A percentile compares a stretch with the other conserved stretches of the same genome.
Conservation (phyloP, 2,329 filamentous ascomycete genomes). For the Nothopassalora personata region DNA sequence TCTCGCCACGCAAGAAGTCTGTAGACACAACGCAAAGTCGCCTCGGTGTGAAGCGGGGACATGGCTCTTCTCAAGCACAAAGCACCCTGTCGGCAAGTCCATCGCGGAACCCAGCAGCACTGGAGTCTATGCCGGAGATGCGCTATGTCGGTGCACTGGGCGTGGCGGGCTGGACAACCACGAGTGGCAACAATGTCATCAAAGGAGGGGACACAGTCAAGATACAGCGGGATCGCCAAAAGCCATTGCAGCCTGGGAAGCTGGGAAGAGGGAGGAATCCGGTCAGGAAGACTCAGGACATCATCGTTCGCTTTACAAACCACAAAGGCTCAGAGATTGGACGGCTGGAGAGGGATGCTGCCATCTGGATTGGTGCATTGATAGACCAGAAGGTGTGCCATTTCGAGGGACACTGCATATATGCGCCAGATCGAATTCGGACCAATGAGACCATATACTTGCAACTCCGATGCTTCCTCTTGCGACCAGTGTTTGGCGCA, state of each 20-base stretch:
- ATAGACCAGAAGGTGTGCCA: slow-evolving; percentile 84
- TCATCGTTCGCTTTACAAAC: slow-evolving; percentile 88
- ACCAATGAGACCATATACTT: slow-evolving; percentile 94
- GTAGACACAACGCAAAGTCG: slow-evolving; percentile 9
- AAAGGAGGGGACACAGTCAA: slow-evolving; percentile 76
- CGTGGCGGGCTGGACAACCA: slow-evolving; percentile 84
- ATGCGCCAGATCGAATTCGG: slow-evolving; percentile 73
- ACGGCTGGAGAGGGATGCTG: slow-evolving; percentile 76
- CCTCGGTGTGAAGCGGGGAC: slow-evolving; percentile 7
- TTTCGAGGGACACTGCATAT: slow-evolving; percentile 85
- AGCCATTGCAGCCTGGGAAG: slow-evolving; percentile 46
- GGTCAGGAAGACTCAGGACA: slow-evolving; percentile 67
- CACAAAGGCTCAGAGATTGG: slow-evolving; percentile 74
- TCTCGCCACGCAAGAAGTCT: slow-evolving; percentile 17
- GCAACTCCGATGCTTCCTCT: slow-evolving; percentile 73
- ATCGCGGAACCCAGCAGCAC: slow-evolving; percentile 12
- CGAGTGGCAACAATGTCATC: slow-evolving; percentile 69
- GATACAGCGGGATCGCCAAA: slow-evolving; percentile 79
- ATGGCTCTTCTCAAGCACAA: slow-evolving; percentile 4
- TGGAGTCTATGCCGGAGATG: slow-evolving; percentile 47
- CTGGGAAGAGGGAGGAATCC: slow-evolving; percentile 42
- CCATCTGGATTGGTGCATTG: slow-evolving; percentile 85
- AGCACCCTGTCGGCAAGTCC: slow-evolving; percentile 1
- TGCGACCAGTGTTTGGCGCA: slow-evolving; percentile 67
- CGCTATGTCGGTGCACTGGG: slow-evolving; percentile 91